phyloP scores from a whole-genome alignment of 164 flowering plant species.

The Taxillus chinensis region DNA sequence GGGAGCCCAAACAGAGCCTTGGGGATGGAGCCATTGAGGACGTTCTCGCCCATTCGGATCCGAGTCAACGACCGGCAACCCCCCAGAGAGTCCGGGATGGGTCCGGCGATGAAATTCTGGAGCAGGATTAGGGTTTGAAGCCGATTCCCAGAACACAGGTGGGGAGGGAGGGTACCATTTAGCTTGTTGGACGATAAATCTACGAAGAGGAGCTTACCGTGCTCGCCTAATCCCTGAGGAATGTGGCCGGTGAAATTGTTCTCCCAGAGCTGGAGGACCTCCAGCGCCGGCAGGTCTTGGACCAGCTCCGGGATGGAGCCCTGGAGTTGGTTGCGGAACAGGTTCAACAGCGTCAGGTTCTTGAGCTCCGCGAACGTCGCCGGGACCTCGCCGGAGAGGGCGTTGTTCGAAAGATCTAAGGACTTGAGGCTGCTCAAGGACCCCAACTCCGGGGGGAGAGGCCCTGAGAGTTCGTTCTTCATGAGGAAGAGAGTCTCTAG shows the following conservation, averaged over 20 bases:
- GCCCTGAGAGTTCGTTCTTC: constrained; percentile 66
- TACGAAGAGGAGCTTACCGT: constrained; percentile 44
- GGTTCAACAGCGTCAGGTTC: constrained; percentile 72
- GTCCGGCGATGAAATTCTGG: constrained; percentile 70
- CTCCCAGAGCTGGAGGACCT: constrained; percentile 94
- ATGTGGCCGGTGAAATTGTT: constrained; percentile 85
- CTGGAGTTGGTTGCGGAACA: constrained; percentile 77
- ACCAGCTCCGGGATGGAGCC: constrained; percentile 79
- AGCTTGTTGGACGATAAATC: constrained; percentile 82
- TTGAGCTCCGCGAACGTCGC: constrained; percentile 40
- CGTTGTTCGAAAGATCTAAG: constrained; percentile 82
- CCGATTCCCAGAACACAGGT: constrained; percentile 53
- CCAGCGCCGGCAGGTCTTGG: constrained; percentile 63
- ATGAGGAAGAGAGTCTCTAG: constrained; percentile 78
- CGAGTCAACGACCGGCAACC: constrained; percentile 55
- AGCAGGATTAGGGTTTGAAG: constrained; percentile 68
- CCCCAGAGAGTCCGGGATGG: constrained; percentile 76
- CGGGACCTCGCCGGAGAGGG: constrained; percentile 74
- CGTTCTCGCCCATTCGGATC: constrained; percentile 85
- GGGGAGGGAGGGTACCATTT: constrained; percentile 67
- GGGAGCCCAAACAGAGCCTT: constrained; percentile 69
- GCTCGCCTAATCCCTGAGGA: constrained; percentile 60
- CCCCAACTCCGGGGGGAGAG: constrained; percentile 59
- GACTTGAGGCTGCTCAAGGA: constrained; percentile 64
- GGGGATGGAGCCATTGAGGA: constrained; percentile 81